Conservation (phyloP, 1,284 basidiomycete genomes). For the Spongispora temasekensis region DNA sequence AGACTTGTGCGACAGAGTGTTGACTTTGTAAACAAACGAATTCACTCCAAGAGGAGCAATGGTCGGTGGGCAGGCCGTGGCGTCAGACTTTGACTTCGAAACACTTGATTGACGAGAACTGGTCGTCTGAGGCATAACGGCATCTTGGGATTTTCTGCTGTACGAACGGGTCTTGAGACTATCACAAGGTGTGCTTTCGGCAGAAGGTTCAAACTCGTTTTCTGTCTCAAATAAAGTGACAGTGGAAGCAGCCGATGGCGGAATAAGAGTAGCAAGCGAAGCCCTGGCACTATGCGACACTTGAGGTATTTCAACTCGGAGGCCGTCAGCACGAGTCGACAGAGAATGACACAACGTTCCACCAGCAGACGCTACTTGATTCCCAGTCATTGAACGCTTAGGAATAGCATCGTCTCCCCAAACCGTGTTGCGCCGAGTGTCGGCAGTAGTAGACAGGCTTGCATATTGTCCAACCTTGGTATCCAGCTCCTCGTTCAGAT, state of each 20-base stretch:
- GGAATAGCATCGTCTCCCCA: conserved; percentile 45
- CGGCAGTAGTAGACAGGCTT: conserved; percentile 42
- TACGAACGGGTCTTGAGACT: conserved; percentile 37
- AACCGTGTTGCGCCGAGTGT: conserved; percentile 49
- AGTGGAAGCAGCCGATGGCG: conserved; percentile 58
- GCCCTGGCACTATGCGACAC: conserved; percentile 50
- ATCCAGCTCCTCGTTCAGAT: conserved; percentile 44
- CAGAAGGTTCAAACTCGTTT: conserved; percentile 43
- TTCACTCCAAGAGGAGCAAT: conserved; percentile 48
- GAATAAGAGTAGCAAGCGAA: conserved; percentile 48
- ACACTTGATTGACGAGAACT: conserved; percentile 54
- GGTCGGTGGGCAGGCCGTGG: conserved; percentile 34
- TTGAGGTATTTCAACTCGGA: conserved; percentile 50
- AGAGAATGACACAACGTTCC: conserved; percentile 38
- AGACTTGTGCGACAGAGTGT: conserved; percentile 46
- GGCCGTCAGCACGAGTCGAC: conserved; percentile 49
- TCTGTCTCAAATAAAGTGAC: conserved; percentile 52
- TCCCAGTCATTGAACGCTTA: conserved; percentile 42
- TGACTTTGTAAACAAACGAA: conserved; percentile 53
- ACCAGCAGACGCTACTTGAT: conserved; percentile 33
- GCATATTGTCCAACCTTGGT: conserved; percentile 41
- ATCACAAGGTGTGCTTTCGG: conserved; percentile 65
- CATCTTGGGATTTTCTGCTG: conserved; percentile 36
- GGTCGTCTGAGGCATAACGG: conserved; percentile 26
- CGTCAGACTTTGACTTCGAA: conserved; percentile 61